Conservation (phyloP, 805 yeast species). For the Kockiozyma suomiensis region DNA sequence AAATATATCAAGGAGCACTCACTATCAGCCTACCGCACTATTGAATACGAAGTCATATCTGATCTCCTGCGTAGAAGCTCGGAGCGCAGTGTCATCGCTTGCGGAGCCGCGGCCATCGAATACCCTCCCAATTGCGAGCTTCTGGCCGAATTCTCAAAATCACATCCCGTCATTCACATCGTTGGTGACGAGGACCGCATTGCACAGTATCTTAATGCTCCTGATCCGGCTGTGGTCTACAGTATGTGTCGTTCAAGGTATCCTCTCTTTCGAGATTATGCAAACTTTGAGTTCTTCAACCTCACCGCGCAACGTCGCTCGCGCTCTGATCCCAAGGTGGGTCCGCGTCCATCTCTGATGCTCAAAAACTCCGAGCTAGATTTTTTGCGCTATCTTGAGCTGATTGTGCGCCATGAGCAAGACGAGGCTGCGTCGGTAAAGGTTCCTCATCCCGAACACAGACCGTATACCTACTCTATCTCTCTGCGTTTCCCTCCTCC, state of each 20-base stretch:
- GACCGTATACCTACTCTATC: slow-evolving; percentile 17
- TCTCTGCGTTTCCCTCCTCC: slow-evolving; percentile 57
- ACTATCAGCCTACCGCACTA: slow-evolving; percentile 81
- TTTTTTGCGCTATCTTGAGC: slow-evolving; percentile 12
- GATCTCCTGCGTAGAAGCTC: slow-evolving; percentile 45
- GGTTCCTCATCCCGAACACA: slow-evolving; percentile 15
- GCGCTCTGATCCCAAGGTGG: neutral
- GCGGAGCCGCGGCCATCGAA: slow-evolving; percentile 74
- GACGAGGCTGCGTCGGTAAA: slow-evolving; percentile 1
- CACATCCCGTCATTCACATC: slow-evolving; percentile 83
- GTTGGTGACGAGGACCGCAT: slow-evolving; percentile 85
- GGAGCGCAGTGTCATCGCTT: slow-evolving; percentile 35
- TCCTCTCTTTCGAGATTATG: slow-evolving; percentile 62
- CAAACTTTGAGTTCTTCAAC: slow-evolving; percentile 30
- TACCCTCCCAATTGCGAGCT: slow-evolving; percentile 62
- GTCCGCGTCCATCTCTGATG: slow-evolving; percentile 4
- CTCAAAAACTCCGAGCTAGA: slow-evolving; percentile 16
- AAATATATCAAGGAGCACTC: slow-evolving; percentile 63
- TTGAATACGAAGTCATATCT: slow-evolving; percentile 61
- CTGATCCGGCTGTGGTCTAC: slow-evolving; percentile 87
- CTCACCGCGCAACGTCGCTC: slow-evolving; percentile 12
- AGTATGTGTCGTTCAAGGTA: slow-evolving; percentile 75
- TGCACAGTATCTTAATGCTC: slow-evolving; percentile 68
- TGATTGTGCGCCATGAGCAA: slow-evolving; percentile 6
- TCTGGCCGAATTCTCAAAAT: slow-evolving; percentile 59